A percentile compares a stretch with the other conserved stretches of the same genome.
phyloP scores from a whole-genome alignment of 2,329 filamentous ascomycete genomes.

The Colletotrichum kahawae region DNA sequence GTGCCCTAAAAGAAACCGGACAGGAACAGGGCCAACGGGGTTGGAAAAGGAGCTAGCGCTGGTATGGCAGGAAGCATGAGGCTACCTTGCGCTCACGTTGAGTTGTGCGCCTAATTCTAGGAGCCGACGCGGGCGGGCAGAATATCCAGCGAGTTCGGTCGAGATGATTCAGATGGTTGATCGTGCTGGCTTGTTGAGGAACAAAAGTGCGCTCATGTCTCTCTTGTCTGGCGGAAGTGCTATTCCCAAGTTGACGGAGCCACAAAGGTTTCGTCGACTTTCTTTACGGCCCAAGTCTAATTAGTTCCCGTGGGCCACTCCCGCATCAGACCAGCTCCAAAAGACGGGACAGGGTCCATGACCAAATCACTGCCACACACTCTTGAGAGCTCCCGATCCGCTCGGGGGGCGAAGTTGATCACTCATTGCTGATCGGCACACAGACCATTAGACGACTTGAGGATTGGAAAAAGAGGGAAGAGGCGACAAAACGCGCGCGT shows the following conservation, averaged over 20 bases:
- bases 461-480: not conserved
- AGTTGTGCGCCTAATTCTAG: not conserved
- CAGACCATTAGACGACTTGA: not conserved
- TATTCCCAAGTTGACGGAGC: not conserved
- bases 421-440: not conserved
- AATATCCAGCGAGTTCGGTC: not conserved
- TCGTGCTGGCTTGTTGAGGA: not conserved
- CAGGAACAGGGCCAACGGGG: not conserved
- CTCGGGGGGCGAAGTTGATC: not conserved
- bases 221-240: not conserved
- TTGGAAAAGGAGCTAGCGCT: not conserved
- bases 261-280: not conserved
- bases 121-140: not conserved
- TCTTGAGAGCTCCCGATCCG: not conserved
- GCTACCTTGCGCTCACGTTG: not conserved
- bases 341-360: not conserved
- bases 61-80: not conserved
- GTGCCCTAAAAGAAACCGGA: not conserved
- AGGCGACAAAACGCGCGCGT: not conserved
- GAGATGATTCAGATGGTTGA: not conserved
- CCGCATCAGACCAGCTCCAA: not conserved
- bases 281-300: not conserved
- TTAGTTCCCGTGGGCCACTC: not conserved
- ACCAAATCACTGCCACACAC: not conserved
- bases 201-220: not conserved